These are phyloP conservation scores for Aspergillus bridgeri DNA, from an alignment of 495 filamentous ascomycete genomes.

Conservation along the genomic window DNA sequence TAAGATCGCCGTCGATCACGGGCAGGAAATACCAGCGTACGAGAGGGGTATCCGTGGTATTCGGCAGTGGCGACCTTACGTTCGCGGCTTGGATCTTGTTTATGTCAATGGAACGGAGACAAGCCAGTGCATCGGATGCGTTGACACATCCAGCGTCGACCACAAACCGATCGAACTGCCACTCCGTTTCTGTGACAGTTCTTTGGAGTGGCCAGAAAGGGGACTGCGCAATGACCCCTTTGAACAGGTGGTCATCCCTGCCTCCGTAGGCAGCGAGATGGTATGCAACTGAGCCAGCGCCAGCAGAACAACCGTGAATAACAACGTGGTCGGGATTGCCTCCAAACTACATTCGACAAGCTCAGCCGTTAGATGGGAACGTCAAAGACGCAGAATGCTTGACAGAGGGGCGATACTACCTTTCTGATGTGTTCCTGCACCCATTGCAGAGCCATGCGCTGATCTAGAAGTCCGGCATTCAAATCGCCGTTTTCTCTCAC, in stretches of 20 bases:
- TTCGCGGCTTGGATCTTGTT: conserved; percentile 48
- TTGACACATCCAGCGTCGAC: conserved; percentile 44
- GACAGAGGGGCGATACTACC: not conserved
- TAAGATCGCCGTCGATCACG: conserved; percentile 53
- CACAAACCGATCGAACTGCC: conserved; percentile 58
- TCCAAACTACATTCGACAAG: conserved; percentile 48
- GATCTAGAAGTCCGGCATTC: conserved; percentile 61
- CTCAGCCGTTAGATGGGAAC: not conserved
- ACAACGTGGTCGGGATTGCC: conserved; percentile 67
- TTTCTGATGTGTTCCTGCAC: conserved; percentile 53
- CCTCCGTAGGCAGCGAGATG: conserved; percentile 61
- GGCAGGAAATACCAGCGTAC: conserved; percentile 48
- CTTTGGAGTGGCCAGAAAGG: conserved; percentile 59
- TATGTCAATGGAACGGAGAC: conserved; percentile 51
- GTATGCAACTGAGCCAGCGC: conserved; percentile 59
- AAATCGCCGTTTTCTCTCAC: conserved; percentile 52
- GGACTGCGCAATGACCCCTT: conserved; percentile 57
- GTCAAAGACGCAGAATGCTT: no score
- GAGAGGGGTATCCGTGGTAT: conserved; percentile 46
- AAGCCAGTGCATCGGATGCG: conserved; percentile 42
- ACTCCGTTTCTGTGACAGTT: conserved; percentile 56
- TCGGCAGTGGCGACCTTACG: conserved; percentile 7
- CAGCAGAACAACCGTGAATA: conserved; percentile 65
- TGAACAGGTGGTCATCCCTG: conserved; percentile 50
- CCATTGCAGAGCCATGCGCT: conserved; percentile 61